Evolutionary conservation across 2,329 filamentous ascomycete genomes (phyloP).

Genomic region (Fusarium equiseti): DNA sequence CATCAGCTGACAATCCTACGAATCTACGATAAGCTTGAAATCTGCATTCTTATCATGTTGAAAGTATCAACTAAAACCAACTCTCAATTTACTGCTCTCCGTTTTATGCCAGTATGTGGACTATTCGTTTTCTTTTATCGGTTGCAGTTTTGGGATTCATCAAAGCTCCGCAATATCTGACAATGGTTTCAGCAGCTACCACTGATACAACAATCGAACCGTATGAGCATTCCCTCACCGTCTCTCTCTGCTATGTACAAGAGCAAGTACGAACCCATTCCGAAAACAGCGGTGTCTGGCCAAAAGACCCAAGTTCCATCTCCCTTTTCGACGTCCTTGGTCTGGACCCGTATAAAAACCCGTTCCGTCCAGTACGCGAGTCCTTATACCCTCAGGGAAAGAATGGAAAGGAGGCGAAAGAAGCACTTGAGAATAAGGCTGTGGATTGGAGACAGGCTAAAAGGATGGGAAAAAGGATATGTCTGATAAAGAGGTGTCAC

Average conservation of each 20-base stretch:
- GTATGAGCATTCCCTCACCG: neutral
- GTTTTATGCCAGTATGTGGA: neutral
- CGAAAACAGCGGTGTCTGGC: neutral
- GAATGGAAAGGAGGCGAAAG: neutral
- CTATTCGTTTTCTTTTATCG: fast-evolving
- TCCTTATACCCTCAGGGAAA: neutral
- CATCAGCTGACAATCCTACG: neutral
- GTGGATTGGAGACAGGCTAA: neutral
- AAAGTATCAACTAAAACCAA: neutral
- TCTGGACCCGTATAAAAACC: neutral
- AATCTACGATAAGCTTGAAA: neutral
- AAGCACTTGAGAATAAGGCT: neutral
- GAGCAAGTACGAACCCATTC: neutral
- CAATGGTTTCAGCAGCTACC: neutral
- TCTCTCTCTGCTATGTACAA: neutral
- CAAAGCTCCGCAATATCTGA: fast-evolving
- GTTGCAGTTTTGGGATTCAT: fast-evolving
- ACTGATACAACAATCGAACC: neutral
- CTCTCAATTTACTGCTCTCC: neutral
- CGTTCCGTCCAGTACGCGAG: neutral
- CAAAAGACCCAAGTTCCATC: neutral
- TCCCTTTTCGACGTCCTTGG: neutral
- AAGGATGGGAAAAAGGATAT: neutral
- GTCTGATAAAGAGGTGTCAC: neutral
- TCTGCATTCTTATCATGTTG: neutral